phyloP scores from a whole-genome alignment of 495 filamentous ascomycete species.

The Trichodelitschia bisporula region DNA sequence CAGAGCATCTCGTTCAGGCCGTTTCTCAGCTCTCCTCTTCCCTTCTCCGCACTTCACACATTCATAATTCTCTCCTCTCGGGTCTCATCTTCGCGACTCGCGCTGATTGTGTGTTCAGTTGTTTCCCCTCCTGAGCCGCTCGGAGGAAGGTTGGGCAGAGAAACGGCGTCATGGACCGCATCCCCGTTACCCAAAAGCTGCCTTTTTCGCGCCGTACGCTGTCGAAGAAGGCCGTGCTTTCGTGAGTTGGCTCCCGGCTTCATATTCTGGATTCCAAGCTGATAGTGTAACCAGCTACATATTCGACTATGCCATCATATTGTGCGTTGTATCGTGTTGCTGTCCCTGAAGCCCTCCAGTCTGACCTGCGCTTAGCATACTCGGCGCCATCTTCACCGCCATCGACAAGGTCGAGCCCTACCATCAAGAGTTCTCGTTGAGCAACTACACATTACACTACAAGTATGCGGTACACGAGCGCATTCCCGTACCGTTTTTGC shows the following conservation, averaged over 20 bases:
- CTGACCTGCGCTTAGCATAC: slow-evolving; percentile 19
- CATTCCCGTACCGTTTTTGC: slow-evolving; percentile 31
- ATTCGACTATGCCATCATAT: slow-evolving; percentile 40
- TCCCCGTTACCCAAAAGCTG: too few relatives aligned
- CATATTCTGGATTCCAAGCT: too few relatives aligned
- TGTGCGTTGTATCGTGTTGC: slow-evolving; percentile 20
- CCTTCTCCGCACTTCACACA: too few relatives aligned
- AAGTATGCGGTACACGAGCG: slow-evolving; percentile 54
- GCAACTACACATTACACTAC: slow-evolving; percentile 38
- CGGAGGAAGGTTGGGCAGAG: too few relatives aligned
- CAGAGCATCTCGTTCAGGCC: too few relatives aligned
- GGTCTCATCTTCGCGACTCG: too few relatives aligned
- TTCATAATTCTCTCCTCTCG: too few relatives aligned
- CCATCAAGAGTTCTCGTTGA: slow-evolving; percentile 33
- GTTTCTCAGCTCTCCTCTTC: too few relatives aligned
- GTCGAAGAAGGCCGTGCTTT: slow-evolving; percentile 25
- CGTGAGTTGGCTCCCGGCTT: slow-evolving; percentile 17
- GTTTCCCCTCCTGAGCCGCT: too few relatives aligned
- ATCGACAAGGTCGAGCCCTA: slow-evolving; percentile 29
- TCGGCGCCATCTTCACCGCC: slow-evolving; percentile 27
- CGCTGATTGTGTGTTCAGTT: too few relatives aligned
- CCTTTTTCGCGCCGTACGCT: slow-evolving; percentile 28
- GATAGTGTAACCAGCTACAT: slow-evolving; percentile 27
- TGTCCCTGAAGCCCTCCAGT: slow-evolving; percentile 11
- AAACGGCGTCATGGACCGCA: too few relatives aligned